phyloP scores from a whole-genome alignment of 2,329 filamentous ascomycete species.

The Neobulgaria alba region DNA sequence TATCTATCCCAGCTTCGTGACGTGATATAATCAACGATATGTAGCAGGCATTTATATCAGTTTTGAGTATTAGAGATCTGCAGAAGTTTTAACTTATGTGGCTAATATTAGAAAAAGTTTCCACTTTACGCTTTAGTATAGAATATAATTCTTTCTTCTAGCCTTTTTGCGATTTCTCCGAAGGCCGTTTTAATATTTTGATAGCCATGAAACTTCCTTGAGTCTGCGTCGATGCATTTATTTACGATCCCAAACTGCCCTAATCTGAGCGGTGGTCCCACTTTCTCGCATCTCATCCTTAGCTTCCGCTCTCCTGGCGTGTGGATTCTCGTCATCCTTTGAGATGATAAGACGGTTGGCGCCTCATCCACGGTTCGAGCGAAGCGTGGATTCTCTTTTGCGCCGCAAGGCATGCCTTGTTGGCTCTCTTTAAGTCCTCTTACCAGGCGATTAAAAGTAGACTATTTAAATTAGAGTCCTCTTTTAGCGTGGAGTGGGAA shows the following conservation, averaged over 20 bases:
- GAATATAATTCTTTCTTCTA: too few species aligned
- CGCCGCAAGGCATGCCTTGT: constrained; percentile 2
- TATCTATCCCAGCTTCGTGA: constrained; percentile 4
- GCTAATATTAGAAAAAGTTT: too few species aligned
- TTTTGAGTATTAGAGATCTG: too few species aligned
- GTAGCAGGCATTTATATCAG: too few species aligned
- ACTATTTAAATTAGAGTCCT: too few species aligned
- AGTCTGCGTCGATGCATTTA: constrained; percentile 16
- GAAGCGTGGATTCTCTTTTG: constrained; percentile 7
- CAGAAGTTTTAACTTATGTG: too few species aligned
- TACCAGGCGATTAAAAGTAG: too few species aligned
- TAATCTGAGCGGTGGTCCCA: constrained; percentile 7
- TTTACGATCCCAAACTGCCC: constrained; percentile 16
- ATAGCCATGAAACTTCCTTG: constrained; percentile 16
- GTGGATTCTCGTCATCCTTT: constrained; percentile 7
- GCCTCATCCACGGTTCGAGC: constrained; percentile 8
- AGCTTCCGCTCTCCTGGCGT: too few species aligned
- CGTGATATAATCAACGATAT: constrained; percentile 10
- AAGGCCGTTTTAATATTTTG: constrained; percentile 13
- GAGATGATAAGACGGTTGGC: constrained; percentile 9
- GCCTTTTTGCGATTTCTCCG: too few species aligned
- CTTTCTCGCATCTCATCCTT: constrained; percentile 13
- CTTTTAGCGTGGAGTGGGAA: too few species aligned
- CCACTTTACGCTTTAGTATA: too few species aligned
- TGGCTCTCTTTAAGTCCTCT: too few species aligned